Evolutionary conservation across 225 moss, liverwort and hornwort species (phyloP), one percentile per base, ranked within the genome.

Genomic region (Antitrichia curtipendula): DNA sequence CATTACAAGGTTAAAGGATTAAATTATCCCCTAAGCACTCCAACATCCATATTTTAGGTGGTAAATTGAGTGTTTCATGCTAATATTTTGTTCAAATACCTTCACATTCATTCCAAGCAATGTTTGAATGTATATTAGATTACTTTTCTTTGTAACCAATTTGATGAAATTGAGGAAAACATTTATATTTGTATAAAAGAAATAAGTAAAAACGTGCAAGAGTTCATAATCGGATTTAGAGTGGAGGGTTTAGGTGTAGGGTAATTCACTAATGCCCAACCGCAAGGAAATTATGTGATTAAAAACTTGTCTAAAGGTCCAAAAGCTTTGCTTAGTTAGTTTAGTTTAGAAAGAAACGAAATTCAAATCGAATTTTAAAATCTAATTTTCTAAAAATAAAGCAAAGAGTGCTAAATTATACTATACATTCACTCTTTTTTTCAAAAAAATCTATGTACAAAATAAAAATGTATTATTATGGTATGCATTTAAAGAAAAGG

Each of bases 381-480:
- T n/a, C 10, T 0, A 64, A 9, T 19, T 20, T n/a, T 22, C 12
- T 21, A 6, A 22, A 36, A n/a, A 22, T 7, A n/a, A 22, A 38
- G 7, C 7, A 4, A 68, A 68, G 1, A 38, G 1, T 22, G 12
- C 8, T 69, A 8, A 11, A 40, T 23, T 8, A 24, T 24, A 23
- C 2, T 40, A 8, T 0, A 24, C 4, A 24, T 8, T 18, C 40
- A 24, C 24, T 0, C 2, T 41, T 41, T 40, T 13, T 65, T 11
- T 19, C 10, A 13, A 68, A 38, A 2, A 68, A 23, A 13, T 5
- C 0, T 0, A 1, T 7, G 0, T 68, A 24, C 4, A 40, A 40
- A 65, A 24, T 13, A 0, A 4, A 23, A 32, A 12, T 22, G 7
- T n/a, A 66, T 22, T 22, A 12, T 12, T 12, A 23, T 22, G 2